These are phyloP conservation scores for Trametopsis cervina DNA, from an alignment of 768 basidiomycete species.

Conservation along the genomic window DNA sequence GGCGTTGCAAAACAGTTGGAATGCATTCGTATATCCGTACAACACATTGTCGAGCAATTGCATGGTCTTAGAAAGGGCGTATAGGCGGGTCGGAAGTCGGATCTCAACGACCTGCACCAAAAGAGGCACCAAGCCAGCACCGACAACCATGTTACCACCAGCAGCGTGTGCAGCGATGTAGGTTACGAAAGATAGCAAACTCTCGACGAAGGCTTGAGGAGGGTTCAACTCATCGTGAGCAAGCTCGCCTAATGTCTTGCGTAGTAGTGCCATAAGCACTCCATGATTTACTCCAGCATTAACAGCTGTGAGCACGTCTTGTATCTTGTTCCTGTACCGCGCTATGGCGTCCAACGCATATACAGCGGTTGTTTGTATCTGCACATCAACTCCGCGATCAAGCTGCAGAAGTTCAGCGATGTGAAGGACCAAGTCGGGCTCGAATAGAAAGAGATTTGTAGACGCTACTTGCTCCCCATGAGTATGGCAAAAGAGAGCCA, in stretches of 20 bases:
- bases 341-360: constrained; percentile 87
- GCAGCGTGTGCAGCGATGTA: constrained; percentile 80
- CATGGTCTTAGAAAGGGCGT: constrained; percentile 83
- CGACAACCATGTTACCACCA: constrained; percentile 90
- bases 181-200: constrained; percentile 79
- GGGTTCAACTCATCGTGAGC: constrained; percentile 56
- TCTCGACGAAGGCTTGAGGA: constrained; percentile 75
- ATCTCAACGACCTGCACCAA: constrained; percentile 88
- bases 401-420: constrained; percentile 86
- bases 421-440: constrained; percentile 86
- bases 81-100: constrained; percentile 56
- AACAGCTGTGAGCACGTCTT: constrained; percentile 83
- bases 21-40: constrained; percentile 83
- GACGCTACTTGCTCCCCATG: constrained; percentile 73
- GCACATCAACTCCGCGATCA: constrained; percentile 60
- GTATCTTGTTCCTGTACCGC: constrained; percentile 73
- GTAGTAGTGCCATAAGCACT: constrained; percentile 81
- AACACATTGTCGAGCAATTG: constrained; percentile 89
- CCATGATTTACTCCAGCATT: constrained; percentile 97
- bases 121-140: constrained; percentile 85
- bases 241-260: constrained; percentile 74
- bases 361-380: constrained; percentile 79
- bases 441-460: constrained; percentile 84
- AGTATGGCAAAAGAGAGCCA: constrained; percentile 88
- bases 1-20: constrained; percentile 78